These are phyloP conservation scores for Metarhizium guizhouense DNA, from an alignment of 2,329 filamentous ascomycete species.

Conservation along the genomic window DNA sequence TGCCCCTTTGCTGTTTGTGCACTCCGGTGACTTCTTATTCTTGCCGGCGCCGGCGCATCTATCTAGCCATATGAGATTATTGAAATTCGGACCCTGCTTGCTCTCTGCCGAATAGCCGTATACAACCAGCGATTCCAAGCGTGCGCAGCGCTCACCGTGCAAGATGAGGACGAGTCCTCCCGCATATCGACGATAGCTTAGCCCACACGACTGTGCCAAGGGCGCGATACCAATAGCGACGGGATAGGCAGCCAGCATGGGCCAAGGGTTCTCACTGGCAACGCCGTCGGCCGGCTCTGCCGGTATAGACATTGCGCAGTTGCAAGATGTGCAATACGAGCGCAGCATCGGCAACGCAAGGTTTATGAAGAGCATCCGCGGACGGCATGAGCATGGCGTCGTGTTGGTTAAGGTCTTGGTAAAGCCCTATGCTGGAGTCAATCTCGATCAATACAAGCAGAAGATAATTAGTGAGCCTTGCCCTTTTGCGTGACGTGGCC, in stretches of 20 bases:
- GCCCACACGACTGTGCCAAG: not conserved
- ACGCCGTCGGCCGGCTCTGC: constrained; percentile 86
- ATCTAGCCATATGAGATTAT: not conserved
- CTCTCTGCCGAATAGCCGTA: not conserved
- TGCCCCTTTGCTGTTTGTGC: not conserved
- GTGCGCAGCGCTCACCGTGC: not conserved
- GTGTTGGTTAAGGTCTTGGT: constrained; percentile 92
- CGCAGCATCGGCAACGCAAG: constrained; percentile 83
- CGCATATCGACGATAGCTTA: not conserved
- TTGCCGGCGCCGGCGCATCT: too few species aligned
- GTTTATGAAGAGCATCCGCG: constrained; percentile 95
- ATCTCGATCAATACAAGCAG: constrained; percentile 69
- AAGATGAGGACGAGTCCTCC: constrained; percentile 3
- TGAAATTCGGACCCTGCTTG: not conserved
- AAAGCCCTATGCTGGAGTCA: constrained; percentile 79
- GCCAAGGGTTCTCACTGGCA: constrained; percentile 90
- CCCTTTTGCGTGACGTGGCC: not conserved
- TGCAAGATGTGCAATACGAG: constrained; percentile 85
- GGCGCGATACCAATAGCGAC: not conserved
- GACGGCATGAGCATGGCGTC: constrained; percentile 79
- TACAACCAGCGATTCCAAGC: not conserved
- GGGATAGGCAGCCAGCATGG: constrained; percentile 49
- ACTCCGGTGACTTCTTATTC: not conserved
- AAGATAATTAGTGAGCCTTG: constrained; percentile 58
- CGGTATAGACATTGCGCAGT: constrained; percentile 87